Evolutionary conservation across 2,329 filamentous ascomycete species (phyloP).

Genomic region (Clonostachys rhizophaga): DNA sequence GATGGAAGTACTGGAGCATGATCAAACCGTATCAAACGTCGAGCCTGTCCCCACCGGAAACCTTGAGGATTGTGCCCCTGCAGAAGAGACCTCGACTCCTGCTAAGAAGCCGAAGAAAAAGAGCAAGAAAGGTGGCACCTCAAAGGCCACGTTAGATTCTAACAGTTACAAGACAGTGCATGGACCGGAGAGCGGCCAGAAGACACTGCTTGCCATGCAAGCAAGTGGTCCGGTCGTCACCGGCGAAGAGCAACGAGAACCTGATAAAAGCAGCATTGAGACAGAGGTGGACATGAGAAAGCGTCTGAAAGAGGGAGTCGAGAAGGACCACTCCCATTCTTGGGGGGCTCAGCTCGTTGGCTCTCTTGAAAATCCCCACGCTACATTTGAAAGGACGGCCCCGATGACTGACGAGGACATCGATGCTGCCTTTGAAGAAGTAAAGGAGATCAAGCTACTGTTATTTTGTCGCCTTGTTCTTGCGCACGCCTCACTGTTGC

Average conservation of each 20-base stretch:
- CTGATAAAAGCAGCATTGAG: slow-evolving; percentile 18
- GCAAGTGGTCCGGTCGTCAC: no score
- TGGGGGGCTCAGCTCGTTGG: slow-evolving; percentile 14
- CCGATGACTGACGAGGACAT: slow-evolving; percentile 16
- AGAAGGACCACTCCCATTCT: slow-evolving; percentile 12
- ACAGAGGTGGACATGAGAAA: slow-evolving; percentile 18
- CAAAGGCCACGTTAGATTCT: not conserved
- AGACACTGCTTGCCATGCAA: slow-evolving; percentile 9
- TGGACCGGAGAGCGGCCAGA: slow-evolving; percentile 4
- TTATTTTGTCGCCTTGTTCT: slow-evolving; percentile 18
- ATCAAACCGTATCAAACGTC: not conserved
- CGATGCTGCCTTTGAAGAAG: slow-evolving; percentile 11
- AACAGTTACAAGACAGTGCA: not conserved
- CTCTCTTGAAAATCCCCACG: slow-evolving; percentile 13
- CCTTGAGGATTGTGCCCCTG: not conserved
- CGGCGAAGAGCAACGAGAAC: slow-evolving; percentile 7
- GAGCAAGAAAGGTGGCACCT: not conserved
- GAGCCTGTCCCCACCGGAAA: not conserved
- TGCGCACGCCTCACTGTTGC: slow-evolving; percentile 14
- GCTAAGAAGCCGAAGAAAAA: not conserved
- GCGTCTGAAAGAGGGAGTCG: slow-evolving; percentile 13
- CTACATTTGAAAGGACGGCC: slow-evolving; percentile 14
- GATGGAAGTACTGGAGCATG: slow-evolving; percentile 7
- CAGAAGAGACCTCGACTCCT: not conserved
- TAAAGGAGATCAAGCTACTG: slow-evolving; percentile 17